These are phyloP conservation scores for Bipolaris victoriae DNA, from an alignment of 2,329 filamentous ascomycete genomes.

Conservation along the genomic window DNA sequence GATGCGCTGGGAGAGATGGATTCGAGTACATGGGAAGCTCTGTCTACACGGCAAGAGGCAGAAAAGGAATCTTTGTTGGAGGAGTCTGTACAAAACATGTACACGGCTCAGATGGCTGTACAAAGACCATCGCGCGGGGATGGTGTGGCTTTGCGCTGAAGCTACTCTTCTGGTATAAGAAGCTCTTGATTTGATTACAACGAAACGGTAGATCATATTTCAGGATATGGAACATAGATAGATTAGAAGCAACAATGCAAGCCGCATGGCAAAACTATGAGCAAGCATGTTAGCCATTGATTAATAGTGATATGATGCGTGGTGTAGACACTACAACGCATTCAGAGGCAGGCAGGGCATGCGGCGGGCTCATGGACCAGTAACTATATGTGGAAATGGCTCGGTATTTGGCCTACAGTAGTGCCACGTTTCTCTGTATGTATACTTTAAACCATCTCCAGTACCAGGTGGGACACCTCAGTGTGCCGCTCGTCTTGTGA, in stretches of 20 bases:
- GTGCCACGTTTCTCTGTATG: no score
- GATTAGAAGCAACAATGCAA: no score
- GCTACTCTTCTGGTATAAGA: no score
- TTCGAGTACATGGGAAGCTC: neutral
- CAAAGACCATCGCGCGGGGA: neutral
- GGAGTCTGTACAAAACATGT: neutral
- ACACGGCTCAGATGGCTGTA: neutral
- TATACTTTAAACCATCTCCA: no score
- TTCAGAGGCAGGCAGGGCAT: neutral
- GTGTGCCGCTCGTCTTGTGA: no score
- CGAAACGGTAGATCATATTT: slow-evolving; percentile 59
- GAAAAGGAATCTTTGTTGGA: slow-evolving; percentile 1
- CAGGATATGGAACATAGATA: slow-evolving; percentile 74
- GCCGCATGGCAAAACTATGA: no score
- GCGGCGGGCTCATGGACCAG: neutral
- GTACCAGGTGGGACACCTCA: no score
- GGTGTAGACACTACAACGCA: neutral
- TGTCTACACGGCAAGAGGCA: neutral
- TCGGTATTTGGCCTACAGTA: no score
- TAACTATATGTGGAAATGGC: no score
- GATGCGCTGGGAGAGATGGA: slow-evolving; percentile 15
- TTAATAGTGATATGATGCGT: neutral
- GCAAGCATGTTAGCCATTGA: neutral
- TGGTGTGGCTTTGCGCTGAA: neutral
- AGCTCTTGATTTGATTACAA: neutral